Percentiles rank a stretch among this genome's conserved stretches.
Conservation (phyloP, 2,329 filamentous ascomycete species). For the Pseudogymnoascus sp. region DNA sequence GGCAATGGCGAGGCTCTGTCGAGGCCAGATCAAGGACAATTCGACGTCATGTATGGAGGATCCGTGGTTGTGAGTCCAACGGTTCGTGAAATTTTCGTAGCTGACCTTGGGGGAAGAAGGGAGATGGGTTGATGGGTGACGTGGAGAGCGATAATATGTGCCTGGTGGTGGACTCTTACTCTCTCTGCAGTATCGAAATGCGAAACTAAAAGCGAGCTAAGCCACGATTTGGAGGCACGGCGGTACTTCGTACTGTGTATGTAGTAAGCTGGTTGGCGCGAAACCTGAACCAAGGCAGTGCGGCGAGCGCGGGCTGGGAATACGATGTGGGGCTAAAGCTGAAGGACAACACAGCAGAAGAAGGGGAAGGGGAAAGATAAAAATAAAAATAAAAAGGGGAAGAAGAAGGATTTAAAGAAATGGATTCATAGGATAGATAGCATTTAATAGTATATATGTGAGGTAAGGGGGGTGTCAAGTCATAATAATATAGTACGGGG, state of each 20-base stretch:
- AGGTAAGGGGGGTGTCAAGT: neutral
- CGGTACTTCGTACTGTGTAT: slow-evolving; percentile 6
- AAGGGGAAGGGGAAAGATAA: neutral
- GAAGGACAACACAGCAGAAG: neutral
- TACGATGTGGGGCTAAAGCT: slow-evolving; percentile 3
- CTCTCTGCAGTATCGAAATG: neutral
- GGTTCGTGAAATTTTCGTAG: neutral
- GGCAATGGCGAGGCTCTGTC: slow-evolving; percentile 6
- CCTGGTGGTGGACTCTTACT: neutral
- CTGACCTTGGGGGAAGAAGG: neutral
- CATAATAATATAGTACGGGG: too few species aligned
- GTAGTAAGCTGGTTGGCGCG: slow-evolving; percentile 7
- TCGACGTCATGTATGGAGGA: neutral
- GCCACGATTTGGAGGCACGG: slow-evolving; percentile 4
- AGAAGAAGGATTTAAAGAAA: neutral
- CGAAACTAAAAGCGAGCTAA: slow-evolving; percentile 4
- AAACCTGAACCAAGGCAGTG: neutral
- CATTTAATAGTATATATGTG: neutral
- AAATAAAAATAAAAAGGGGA: neutral
- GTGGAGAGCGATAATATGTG: neutral
- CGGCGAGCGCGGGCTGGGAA: neutral
- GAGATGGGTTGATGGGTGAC: neutral
- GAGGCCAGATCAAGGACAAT: slow-evolving; percentile 5
- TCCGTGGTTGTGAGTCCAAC: neutral
- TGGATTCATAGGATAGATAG: neutral